Evolutionary conservation across 2,329 filamentous ascomycete genomes (phyloP).

Genomic region (Xylogone sp.): DNA sequence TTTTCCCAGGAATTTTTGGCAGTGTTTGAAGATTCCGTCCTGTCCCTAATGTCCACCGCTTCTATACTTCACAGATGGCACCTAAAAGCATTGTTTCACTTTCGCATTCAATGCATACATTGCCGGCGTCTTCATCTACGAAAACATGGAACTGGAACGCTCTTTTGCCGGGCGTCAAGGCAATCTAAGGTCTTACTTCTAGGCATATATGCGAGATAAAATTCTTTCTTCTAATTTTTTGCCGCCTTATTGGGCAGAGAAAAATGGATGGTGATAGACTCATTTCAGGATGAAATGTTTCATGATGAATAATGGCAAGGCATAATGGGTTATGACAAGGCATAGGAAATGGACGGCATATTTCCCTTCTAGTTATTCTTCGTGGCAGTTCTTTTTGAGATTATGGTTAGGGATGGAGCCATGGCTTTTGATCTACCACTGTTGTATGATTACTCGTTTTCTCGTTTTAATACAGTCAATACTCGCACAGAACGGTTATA

Average conservation of each 20-base stretch:
- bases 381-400: neutral
- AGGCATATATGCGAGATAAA: neutral
- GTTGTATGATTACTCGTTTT: neutral
- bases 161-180: neutral
- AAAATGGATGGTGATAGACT: neutral
- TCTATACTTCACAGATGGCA: neutral
- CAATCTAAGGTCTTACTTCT: neutral
- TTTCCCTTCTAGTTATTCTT: neutral
- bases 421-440: neutral
- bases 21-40: neutral
- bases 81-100: neutral
- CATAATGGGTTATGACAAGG: neutral
- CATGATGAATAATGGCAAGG: neutral
- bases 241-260: neutral
- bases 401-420: neutral
- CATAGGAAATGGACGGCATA: neutral
- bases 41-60: neutral
- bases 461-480: neutral
- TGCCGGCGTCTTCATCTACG: neutral
- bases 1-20: neutral
- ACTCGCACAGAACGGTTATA: no score
- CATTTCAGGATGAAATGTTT: neutral
- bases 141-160: neutral
- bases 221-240: neutral
- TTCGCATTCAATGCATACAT: neutral